These are phyloP conservation scores for Solanum sitiens DNA, from an alignment of 257 asterid genomes.

Conservation along the genomic window DNA sequence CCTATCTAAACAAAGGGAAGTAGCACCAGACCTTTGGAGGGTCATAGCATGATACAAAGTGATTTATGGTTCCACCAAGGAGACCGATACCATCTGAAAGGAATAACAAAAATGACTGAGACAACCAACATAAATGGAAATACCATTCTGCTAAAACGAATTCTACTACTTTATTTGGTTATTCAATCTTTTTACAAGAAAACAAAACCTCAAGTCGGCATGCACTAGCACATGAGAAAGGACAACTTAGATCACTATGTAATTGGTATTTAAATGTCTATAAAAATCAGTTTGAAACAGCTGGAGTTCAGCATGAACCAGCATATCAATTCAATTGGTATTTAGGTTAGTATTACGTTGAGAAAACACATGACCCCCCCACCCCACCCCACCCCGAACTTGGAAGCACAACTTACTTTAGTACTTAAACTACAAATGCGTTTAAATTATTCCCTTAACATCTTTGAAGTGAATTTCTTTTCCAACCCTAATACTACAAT, in stretches of 20 bases:
- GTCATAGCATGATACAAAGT: constrained; percentile 61
- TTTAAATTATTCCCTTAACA: too few relatives aligned
- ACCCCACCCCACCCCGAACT: too few relatives aligned
- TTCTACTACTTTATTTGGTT: not conserved
- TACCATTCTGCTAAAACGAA: not conserved
- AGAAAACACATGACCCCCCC: too few relatives aligned
- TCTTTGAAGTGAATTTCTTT: too few relatives aligned
- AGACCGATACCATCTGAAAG: constrained; percentile 94
- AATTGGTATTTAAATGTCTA: not conserved
- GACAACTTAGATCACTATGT: not conserved
- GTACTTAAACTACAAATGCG: too few relatives aligned
- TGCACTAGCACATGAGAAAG: not conserved
- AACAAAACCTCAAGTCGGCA: not conserved
- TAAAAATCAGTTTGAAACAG: not conserved
- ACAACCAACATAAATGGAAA: not conserved
- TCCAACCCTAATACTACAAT: too few relatives aligned
- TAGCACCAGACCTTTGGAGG: constrained; percentile 75
- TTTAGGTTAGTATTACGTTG: not conserved
- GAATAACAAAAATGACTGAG: not conserved
- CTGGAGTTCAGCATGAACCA: not conserved
- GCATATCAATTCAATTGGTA: not conserved
- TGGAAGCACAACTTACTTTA: too few relatives aligned
- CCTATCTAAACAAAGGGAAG: not conserved
- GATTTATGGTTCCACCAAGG: constrained; percentile 88
- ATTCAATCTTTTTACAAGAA: not conserved